Conservation (phyloP, 768 basidiomycete species). For the Postia placenta region DNA sequence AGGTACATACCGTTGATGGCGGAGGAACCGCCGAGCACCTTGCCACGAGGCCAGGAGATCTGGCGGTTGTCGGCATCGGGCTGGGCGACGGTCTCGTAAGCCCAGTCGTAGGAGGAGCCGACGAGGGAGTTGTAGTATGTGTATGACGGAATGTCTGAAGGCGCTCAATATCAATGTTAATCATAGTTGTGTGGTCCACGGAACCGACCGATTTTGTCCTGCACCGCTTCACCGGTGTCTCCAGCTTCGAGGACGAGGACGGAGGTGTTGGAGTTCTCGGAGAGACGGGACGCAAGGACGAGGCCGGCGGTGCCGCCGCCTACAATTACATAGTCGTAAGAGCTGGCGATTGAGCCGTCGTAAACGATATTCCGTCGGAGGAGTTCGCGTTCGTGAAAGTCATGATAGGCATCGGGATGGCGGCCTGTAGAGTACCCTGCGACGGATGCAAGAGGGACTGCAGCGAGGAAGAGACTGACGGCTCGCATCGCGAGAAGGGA, state of each 20-base stretch:
- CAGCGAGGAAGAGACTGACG: background rate
- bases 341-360: conserved; percentile 29
- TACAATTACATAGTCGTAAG: conserved; percentile 52
- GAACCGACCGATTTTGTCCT: conserved; percentile 28
- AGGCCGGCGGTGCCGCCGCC: conserved; percentile 45
- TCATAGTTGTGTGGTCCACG: background rate
- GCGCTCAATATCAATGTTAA: background rate
- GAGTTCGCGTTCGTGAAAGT: conserved; percentile 3
- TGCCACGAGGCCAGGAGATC: conserved; percentile 56
- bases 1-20: conserved; percentile 69
- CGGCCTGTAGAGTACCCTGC: background rate
- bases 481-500: background rate
- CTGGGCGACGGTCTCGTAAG: conserved; percentile 45
- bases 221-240: conserved; percentile 35
- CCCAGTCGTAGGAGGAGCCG: conserved; percentile 47
- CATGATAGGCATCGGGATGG: background rate
- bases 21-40: conserved; percentile 62
- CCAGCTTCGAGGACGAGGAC: conserved; percentile 43
- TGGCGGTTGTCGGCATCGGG: conserved; percentile 34
- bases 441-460: background rate
- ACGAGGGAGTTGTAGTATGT: conserved; percentile 49
- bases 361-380: conserved; percentile 34
- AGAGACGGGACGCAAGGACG: conserved; percentile 39
- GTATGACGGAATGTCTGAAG: conserved; percentile 41
- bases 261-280: conserved; percentile 37